phyloP scores from a whole-genome alignment of 371 early-diverging fungal species.

The Lichtheimia ornata region DNA sequence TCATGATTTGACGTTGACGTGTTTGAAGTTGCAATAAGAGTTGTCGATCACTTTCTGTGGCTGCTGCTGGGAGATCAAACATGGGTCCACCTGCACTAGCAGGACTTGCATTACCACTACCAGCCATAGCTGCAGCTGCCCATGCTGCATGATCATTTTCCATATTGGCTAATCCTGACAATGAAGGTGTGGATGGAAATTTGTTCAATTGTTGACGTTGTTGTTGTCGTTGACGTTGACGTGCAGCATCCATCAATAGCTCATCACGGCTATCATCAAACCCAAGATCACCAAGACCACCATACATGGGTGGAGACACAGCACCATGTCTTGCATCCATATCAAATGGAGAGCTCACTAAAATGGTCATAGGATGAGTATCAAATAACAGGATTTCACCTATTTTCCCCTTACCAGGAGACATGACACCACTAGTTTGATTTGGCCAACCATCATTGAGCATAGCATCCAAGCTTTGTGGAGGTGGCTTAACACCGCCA shows the following conservation, averaged over 20 bases:
- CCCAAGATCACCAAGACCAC: conserved; percentile 16
- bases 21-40: conserved; percentile 57
- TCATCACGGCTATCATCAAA: conserved; percentile 11
- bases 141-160: conserved; percentile 8
- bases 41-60: conserved; percentile 35
- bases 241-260: background rate
- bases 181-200: conserved; percentile 18
- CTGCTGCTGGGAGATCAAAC: conserved; percentile 16
- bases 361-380: conserved; percentile 10
- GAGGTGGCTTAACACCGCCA: conserved; percentile 15
- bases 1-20: conserved; percentile 54
- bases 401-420: conserved; percentile 15
- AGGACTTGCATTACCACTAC: conserved; percentile 26
- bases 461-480: conserved; percentile 37
- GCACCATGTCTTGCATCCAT: conserved; percentile 13
- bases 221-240: conserved; percentile 15
- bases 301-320: conserved; percentile 12
- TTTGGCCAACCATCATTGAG: conserved; percentile 25
- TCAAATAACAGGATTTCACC: conserved; percentile 6
- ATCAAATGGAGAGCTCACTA: conserved; percentile 24
- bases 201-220: conserved; percentile 18
- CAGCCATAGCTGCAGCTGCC: conserved; percentile 26
- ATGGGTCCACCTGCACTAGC: conserved; percentile 14
- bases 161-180: conserved; percentile 12
- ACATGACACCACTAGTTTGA: conserved; percentile 20